Percentiles rank a stretch among this genome's conserved stretches.
These are phyloP conservation scores for Backusella morwellensis DNA, from an alignment of 192 early-diverging fungal genomes.

Conservation along the genomic window DNA sequence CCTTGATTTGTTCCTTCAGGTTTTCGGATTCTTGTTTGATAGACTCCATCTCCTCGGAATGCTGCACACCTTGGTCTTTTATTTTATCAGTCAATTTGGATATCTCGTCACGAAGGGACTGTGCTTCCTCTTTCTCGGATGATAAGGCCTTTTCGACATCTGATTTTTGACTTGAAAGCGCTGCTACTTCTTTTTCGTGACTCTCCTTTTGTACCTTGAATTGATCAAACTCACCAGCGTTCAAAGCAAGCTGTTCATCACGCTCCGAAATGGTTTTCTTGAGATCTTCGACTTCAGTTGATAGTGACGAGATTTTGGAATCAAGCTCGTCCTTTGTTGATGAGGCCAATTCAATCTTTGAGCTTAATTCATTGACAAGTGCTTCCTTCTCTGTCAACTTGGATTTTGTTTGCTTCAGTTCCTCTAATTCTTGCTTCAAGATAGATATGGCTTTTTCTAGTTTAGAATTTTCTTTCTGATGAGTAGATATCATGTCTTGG, in stretches of 20 bases:
- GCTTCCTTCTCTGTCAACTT: neutral
- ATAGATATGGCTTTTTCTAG: neutral
- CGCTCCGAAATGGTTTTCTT: neutral
- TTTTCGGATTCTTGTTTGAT: constrained; percentile 1
- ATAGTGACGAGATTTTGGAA: neutral
- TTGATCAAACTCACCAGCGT: constrained; percentile 1
- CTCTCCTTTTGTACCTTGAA: neutral
- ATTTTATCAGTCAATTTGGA: neutral
- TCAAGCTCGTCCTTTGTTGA: neutral
- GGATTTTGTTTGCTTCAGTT: neutral
- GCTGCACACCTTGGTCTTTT: neutral
- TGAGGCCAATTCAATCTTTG: neutral
- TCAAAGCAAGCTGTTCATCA: neutral
- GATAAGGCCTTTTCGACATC: neutral
- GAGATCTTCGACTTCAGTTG: neutral
- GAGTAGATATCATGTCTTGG: neutral
- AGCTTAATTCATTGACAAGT: neutral
- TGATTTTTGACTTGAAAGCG: neutral
- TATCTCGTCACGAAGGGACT: neutral
- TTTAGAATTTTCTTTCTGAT: neutral
- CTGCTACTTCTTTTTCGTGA: neutral
- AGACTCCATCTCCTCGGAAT: neutral
- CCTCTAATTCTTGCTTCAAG: neutral
- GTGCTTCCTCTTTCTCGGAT: neutral
- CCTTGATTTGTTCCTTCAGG: neutral